Percentiles rank a stretch among this genome's conserved stretches.
Conservation (phyloP, 169 alveolate species). For the Plasmodium sp. region DNA sequence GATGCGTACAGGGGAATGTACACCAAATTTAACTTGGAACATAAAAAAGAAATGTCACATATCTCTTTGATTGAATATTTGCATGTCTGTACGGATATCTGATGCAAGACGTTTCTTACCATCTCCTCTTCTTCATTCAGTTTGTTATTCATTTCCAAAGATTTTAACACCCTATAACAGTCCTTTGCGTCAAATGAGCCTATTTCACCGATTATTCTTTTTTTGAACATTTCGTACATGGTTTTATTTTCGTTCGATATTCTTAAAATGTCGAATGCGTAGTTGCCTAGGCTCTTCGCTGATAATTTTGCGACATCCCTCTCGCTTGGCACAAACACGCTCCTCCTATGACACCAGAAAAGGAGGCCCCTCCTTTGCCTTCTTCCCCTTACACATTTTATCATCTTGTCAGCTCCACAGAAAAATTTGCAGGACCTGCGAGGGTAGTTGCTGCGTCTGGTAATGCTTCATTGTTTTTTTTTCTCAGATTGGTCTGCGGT, state of each 20-base stretch:
- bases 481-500: not conserved
- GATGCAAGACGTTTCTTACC: conserved; percentile 14
- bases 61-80: conserved; percentile 67
- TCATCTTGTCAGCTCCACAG: conserved; percentile 6
- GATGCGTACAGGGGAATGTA: conserved; percentile 72
- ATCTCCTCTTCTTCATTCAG: conserved; percentile 45
- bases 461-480: not conserved
- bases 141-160: conserved; percentile 56
- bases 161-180: conserved; percentile 63
- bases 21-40: conserved; percentile 40
- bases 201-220: conserved; percentile 12
- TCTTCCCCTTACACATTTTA: not conserved
- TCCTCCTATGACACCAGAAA: not conserved
- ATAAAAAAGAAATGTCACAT: conserved; percentile 67
- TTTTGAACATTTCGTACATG: conserved; percentile 33
- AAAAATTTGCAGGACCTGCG: not conserved
- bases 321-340: conserved; percentile 22
- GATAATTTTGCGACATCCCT: conserved; percentile 41
- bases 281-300: conserved; percentile 42
- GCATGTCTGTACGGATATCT: conserved; percentile 39
- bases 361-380: not conserved
- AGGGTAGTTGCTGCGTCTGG: not conserved
- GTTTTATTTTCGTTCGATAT: conserved; percentile 28
- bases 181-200: conserved; percentile 57
- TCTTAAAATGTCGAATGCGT: conserved; percentile 60